Evolutionary conservation across 441 rosid species (phyloP), one percentile per base, ranked within the genome.

Genomic region (Populus trichocarpa): DNA sequence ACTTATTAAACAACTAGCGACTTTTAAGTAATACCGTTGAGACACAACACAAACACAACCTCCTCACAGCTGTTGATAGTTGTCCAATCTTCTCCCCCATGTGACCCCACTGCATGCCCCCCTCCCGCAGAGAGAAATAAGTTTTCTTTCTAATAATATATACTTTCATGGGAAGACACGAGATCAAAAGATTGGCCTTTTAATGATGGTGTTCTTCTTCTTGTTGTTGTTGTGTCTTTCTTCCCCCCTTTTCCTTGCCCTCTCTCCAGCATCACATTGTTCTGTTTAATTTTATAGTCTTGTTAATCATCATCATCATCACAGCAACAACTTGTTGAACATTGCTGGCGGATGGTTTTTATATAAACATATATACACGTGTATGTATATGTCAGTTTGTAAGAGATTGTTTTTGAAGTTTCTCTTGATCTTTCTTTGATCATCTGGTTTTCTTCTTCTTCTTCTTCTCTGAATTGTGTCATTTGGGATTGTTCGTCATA

Each of bases 21-120:
- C 90, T 86, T 87, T 85, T 90, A 88, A 84, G 91, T 89, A 84
- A 85, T 84, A 88, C 91, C 91, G 93, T 90, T 88, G 91, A 88
- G 85, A 75, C 82, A 46, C 57, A 46, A 46, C 57, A 3, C 50
- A 40, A 40, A 83, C 86, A 82, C 86, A 79, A 81, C 88, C 86
- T 81, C 85, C 89, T 30, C 75, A 83, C 90, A 88, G 96, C 96
- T 90, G 92, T 87, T 26, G 81, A 81, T 85, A 89, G 97, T 96
- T 93, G 96, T 91, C 90, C 86, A 78, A 84, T 87, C 88, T 70
- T 76, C 46, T 28, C 70, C 72, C 72, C 85, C 88, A 84, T 86
- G 89, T 84, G 84, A 83, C 83, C 86, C 89, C 88, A 85, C 87
- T 85, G 85, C 57, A 14, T 46, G 57, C 20, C 20, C 83, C 73